Percentiles rank a stretch among this genome's conserved stretches.
These are phyloP conservation scores for Chalaropsis thielavioides DNA, from an alignment of 2,329 filamentous ascomycete genomes.

Conservation along the genomic window DNA sequence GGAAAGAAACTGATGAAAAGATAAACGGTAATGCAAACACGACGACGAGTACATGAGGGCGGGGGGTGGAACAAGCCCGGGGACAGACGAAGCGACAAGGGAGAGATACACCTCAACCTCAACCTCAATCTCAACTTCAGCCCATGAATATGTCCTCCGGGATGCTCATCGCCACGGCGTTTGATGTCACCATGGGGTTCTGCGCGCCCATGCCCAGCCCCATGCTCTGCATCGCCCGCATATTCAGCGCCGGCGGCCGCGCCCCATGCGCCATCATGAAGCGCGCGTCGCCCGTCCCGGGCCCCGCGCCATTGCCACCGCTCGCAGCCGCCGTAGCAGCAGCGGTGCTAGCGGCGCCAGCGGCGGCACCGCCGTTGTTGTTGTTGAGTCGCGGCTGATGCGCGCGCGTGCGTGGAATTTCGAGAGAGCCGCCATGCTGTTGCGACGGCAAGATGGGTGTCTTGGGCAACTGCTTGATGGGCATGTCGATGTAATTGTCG, in stretches of 20 bases:
- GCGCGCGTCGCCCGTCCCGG: slow-evolving; percentile 1
- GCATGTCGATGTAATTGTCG: slow-evolving; percentile 33
- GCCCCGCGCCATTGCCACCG: background rate
- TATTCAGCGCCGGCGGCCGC: slow-evolving; percentile 25
- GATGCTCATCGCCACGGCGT: slow-evolving; percentile 31
- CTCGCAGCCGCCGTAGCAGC: background rate
- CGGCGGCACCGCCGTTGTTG: background rate
- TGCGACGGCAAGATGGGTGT: slow-evolving; percentile 22
- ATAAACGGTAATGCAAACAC: background rate
- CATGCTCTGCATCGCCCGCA: slow-evolving; percentile 34
- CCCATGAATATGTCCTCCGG: slow-evolving; percentile 41
- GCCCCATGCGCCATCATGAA: slow-evolving; percentile 8
- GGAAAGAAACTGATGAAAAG: background rate
- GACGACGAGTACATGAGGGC: background rate
- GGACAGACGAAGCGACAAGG: background rate
- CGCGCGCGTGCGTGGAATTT: slow-evolving; percentile 30
- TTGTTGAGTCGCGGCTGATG: slow-evolving; percentile 12
- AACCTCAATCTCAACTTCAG: slow-evolving; percentile 23
- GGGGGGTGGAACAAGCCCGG: background rate
- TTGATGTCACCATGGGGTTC: slow-evolving; percentile 29
- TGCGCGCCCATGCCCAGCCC: slow-evolving; percentile 25
- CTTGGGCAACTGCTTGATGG: slow-evolving; percentile 24
- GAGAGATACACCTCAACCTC: background rate
- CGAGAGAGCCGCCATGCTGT: slow-evolving; percentile 29
- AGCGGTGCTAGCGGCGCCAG: no score